phyloP scores from a whole-genome alignment of 2,329 filamentous ascomycete genomes.

The Microcyclospora tardicrescens region DNA sequence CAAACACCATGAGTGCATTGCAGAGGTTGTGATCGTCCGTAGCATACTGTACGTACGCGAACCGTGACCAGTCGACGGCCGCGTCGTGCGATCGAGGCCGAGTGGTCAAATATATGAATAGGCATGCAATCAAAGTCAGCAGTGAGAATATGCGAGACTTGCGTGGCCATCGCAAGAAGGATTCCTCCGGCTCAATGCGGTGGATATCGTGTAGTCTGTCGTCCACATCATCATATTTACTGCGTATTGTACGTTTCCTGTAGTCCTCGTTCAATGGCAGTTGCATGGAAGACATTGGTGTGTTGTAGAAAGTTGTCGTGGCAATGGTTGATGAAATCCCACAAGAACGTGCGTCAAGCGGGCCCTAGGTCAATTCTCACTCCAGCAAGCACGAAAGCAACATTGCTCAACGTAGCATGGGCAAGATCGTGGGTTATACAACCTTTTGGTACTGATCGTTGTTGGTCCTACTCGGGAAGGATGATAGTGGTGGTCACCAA shows the following conservation, averaged over 20 bases:
- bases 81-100: neutral
- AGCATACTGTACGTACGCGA: slow-evolving; percentile 33
- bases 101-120: neutral
- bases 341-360: no score
- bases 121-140: neutral
- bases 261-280: no score
- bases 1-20: slow-evolving; percentile 30
- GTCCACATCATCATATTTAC: neutral
- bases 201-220: neutral
- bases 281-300: no score
- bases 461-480: no score
- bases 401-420: no score
- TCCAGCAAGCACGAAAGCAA: no score
- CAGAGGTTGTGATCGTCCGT: slow-evolving; percentile 31
- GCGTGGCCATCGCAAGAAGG: neutral
- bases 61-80: slow-evolving; percentile 21
- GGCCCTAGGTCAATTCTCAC: no score
- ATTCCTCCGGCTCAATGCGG: neutral
- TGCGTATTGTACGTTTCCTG: neutral
- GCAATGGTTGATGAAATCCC: no score
- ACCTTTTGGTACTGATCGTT: no score
- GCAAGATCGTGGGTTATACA: no score
- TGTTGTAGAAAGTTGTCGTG: no score
- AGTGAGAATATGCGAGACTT: neutral
- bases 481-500: no score